Evolutionary conservation across 306 rosid species (phyloP).

Genomic region (Rubus parviflorus): DNA sequence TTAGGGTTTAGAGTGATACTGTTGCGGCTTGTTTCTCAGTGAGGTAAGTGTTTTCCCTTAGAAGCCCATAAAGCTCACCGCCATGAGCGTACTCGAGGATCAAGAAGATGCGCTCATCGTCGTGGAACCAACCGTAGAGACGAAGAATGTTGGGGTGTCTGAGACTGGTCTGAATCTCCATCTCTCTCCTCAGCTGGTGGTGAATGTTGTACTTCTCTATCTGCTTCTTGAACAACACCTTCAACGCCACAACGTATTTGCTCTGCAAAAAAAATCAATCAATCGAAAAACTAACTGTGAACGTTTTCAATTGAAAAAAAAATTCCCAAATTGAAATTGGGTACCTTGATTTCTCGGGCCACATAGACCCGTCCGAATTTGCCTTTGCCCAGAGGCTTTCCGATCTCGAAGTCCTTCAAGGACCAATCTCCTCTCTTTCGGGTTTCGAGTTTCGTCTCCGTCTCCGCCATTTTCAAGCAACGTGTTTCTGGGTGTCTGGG

Average conservation of each 20-base stretch:
- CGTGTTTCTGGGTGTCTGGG: neutral
- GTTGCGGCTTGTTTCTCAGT: conserved; percentile 75
- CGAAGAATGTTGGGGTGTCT: conserved; percentile 64
- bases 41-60: conserved; percentile 45
- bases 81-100: conserved; percentile 86
- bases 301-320: neutral
- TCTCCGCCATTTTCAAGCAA: neutral
- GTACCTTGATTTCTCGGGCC: conserved; percentile 72
- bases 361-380: conserved; percentile 87
- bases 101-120: conserved; percentile 63
- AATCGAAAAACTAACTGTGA: neutral
- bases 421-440: conserved; percentile 52
- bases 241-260: conserved; percentile 72
- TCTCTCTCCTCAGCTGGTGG: conserved; percentile 71
- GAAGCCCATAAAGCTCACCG: conserved; percentile 76
- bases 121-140: conserved; percentile 88
- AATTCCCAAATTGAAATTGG: neutral
- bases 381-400: conserved; percentile 83
- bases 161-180: conserved; percentile 72
- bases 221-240: conserved; percentile 71
- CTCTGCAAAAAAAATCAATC: conserved; percentile 40
- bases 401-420: conserved; percentile 67
- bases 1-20: conserved; percentile 29
- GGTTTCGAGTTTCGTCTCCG: conserved; percentile 26
- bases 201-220: conserved; percentile 66